Percentiles rank a stretch among this genome's conserved stretches.
These are phyloP conservation scores for Ceratobasidium sp. DNA, from an alignment of 1,284 basidiomycete genomes.

Conservation along the genomic window DNA sequence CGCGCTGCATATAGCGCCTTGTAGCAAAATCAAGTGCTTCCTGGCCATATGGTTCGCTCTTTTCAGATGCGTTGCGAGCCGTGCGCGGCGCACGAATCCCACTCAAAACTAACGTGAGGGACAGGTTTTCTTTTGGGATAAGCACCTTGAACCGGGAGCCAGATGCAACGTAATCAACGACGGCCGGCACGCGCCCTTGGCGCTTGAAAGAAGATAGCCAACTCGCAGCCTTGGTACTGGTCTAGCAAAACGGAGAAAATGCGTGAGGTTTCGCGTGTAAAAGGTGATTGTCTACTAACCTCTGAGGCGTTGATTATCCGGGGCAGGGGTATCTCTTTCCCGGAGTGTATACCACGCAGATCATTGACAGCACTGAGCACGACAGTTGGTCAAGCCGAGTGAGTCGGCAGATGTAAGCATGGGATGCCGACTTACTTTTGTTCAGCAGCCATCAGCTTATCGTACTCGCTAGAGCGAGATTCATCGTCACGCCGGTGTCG, in stretches of 20 bases:
- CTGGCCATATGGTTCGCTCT: conserved; percentile 85
- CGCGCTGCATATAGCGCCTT: conserved; percentile 88
- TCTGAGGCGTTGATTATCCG: conserved; percentile 90
- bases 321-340: conserved; percentile 77
- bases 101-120: conserved; percentile 85
- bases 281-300: conserved; percentile 50
- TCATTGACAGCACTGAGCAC: conserved; percentile 74
- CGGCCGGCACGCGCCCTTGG: conserved; percentile 77
- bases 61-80: conserved; percentile 81
- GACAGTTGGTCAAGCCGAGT: conserved; percentile 36
- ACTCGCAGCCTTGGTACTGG: conserved; percentile 74
- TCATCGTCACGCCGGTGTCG: conserved; percentile 95
- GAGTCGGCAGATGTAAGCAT: background rate
- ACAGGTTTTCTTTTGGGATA: conserved; percentile 91
- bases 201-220: conserved; percentile 94
- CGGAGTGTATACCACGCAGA: conserved; percentile 88
- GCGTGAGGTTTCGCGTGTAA: background rate
- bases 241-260: conserved; percentile 54
- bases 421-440: conserved; percentile 66
- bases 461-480: conserved; percentile 91
- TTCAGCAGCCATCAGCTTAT: conserved; percentile 94
- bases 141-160: conserved; percentile 94
- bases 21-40: conserved; percentile 86
- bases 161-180: conserved; percentile 93
- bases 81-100: conserved; percentile 86